A percentile compares a stretch with the other conserved stretches of the same genome.
These are phyloP conservation scores for Lizonia empirigonia DNA, from an alignment of 2,329 filamentous ascomycete species.

Conservation along the genomic window DNA sequence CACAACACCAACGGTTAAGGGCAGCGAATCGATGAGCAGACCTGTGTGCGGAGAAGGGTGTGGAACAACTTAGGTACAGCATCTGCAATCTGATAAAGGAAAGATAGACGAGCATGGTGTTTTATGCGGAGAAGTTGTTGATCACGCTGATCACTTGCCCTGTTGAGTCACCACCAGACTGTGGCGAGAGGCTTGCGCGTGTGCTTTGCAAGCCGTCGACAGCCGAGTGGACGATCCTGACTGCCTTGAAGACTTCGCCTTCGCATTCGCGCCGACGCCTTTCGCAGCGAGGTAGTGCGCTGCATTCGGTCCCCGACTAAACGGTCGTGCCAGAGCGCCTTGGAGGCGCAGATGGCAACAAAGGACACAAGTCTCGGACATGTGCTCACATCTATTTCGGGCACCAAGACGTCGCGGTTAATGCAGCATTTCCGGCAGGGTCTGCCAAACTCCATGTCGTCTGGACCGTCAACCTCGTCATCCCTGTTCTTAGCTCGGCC, in stretches of 20 bases:
- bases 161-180: constrained; percentile 18
- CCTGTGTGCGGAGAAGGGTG: constrained; percentile 10
- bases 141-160: constrained; percentile 30
- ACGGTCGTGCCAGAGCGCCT: constrained; percentile 11
- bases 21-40: not conserved
- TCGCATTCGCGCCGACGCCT: no score
- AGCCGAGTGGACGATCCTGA: constrained; percentile 5
- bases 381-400: constrained; percentile 19
- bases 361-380: constrained; percentile 10
- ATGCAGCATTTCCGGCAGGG: constrained; percentile 17
- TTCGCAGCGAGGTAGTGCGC: constrained; percentile 11
- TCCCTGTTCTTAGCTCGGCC: constrained; percentile 29
- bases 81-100: constrained; percentile 6
- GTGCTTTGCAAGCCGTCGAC: constrained; percentile 18
- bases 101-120: constrained; percentile 7
- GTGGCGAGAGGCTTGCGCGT: constrained; percentile 38
- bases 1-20: constrained; percentile 13
- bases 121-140: constrained; percentile 18
- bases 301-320: constrained; percentile 13
- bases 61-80: constrained; percentile 2
- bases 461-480: constrained; percentile 25
- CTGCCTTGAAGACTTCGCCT: constrained; percentile 5
- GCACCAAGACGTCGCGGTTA: constrained; percentile 2
- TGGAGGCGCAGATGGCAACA: constrained; percentile 10
- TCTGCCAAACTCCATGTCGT: constrained; percentile 20